Percentiles rank a stretch among this genome's conserved stretches.
Evolutionary conservation across 2,329 filamentous ascomycete species (phyloP).

Genomic region (Xylariaceae sp.): DNA sequence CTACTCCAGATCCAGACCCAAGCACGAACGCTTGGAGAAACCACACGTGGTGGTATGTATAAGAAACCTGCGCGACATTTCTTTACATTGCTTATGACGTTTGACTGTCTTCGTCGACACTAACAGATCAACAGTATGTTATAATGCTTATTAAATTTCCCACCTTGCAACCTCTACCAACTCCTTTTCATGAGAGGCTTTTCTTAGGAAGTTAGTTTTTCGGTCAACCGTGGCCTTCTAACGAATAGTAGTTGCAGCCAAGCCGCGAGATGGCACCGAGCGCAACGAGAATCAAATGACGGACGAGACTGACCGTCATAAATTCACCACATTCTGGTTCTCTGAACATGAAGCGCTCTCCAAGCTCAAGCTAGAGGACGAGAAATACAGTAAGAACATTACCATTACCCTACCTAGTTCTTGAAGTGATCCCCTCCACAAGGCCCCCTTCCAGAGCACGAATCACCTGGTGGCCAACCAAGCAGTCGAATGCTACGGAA

Average conservation of each 20-base stretch:
- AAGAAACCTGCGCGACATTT: not conserved
- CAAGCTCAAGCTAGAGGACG: slow-evolving; percentile 35
- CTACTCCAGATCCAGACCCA: slow-evolving; percentile 34
- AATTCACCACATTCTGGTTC: slow-evolving; percentile 36
- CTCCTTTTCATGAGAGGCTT: not conserved
- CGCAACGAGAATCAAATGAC: slow-evolving; percentile 34
- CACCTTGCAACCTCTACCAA: not conserved
- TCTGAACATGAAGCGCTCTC: slow-evolving; percentile 30
- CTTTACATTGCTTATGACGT: not conserved
- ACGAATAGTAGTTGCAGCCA: slow-evolving; percentile 23
- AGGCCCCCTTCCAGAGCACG: not conserved
- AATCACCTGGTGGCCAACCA: not conserved
- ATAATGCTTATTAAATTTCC: not conserved
- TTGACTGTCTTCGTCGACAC: not conserved
- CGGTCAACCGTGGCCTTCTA: slow-evolving; percentile 8
- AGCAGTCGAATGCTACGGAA: not conserved
- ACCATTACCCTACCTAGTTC: not conserved
- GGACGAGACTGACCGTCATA: slow-evolving; percentile 31
- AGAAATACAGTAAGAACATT: slow-evolving; percentile 34
- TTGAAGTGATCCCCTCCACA: not conserved
- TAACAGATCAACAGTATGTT: not conserved
- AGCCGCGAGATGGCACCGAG: slow-evolving; percentile 24
- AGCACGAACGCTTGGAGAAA: slow-evolving; percentile 34
- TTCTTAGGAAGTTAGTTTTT: too few species aligned
- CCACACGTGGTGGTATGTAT: slow-evolving; percentile 17